Conservation (phyloP, 768 basidiomycete genomes). For the Pleurotus tuoliensis region DNA sequence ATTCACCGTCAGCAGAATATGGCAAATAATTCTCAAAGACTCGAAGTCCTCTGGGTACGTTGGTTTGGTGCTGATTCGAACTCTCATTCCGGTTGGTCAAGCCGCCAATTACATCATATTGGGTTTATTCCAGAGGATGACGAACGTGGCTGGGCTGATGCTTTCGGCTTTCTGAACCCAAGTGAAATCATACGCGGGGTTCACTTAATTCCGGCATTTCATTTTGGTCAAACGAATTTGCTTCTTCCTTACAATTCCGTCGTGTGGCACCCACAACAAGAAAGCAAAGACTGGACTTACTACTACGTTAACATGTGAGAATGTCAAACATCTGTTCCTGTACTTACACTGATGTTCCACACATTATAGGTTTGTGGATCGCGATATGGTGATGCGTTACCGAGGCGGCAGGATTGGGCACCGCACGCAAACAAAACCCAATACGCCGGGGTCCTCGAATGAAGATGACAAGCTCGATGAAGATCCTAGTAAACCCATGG, state of each 20-base stretch:
- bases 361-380: constrained; percentile 17
- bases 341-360: neutral
- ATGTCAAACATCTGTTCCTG: neutral
- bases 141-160: neutral
- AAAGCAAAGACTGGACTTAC: constrained; percentile 21
- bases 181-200: constrained; percentile 7
- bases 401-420: constrained; percentile 23
- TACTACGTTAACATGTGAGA: constrained; percentile 35
- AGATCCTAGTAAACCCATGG: neutral
- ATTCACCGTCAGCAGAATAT: neutral
- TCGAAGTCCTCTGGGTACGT: constrained; percentile 12
- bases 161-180: constrained; percentile 12
- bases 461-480: constrained; percentile 3
- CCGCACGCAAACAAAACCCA: neutral
- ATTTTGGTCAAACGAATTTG: neutral
- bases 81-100: neutral
- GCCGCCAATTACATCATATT: neutral
- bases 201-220: constrained; percentile 12
- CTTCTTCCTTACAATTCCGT: neutral
- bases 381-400: constrained; percentile 24
- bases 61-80: constrained; percentile 1
- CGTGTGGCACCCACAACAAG: neutral
- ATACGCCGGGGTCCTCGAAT: constrained; percentile 18
- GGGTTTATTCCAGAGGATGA: constrained; percentile 5
- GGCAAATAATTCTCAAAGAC: constrained; percentile 13